These are phyloP conservation scores for Gastrolobium villosum DNA, from an alignment of 306 rosid species.

Conservation along the genomic window DNA sequence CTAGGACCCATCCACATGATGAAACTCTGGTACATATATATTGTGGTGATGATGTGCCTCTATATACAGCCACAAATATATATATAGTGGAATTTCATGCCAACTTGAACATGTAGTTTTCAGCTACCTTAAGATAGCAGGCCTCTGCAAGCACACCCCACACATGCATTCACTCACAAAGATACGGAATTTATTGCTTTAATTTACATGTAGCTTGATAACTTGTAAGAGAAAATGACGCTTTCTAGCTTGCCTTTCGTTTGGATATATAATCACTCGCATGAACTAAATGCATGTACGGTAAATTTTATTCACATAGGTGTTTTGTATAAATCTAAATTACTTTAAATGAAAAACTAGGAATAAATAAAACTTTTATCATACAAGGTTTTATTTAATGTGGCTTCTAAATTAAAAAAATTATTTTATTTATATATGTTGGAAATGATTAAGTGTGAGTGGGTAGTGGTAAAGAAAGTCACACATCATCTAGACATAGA, in stretches of 20 bases:
- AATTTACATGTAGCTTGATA: constrained; percentile 16
- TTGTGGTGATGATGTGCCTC: constrained; percentile 40
- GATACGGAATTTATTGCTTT: constrained; percentile 52
- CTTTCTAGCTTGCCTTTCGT: constrained; percentile 19
- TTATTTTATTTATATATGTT: too few relatives aligned
- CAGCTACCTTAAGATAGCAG: constrained; percentile 44
- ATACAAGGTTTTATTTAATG: not conserved
- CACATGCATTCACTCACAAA: constrained; percentile 48
- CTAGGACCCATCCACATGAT: constrained; percentile 48
- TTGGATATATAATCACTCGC: not conserved
- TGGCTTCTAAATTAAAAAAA: not conserved
- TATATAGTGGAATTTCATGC: constrained; percentile 42
- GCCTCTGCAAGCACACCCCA: constrained; percentile 12
- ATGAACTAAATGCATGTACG: not conserved
- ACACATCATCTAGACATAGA: too few relatives aligned
- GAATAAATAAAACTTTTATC: not conserved
- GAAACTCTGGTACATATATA: constrained; percentile 26
- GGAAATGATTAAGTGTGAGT: too few relatives aligned
- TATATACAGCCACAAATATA: constrained; percentile 38
- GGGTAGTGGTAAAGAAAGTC: too few relatives aligned
- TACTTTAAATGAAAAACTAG: not conserved
- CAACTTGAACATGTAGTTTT: constrained; percentile 41
- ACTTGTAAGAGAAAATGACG: constrained; percentile 13
- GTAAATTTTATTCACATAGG: not conserved
- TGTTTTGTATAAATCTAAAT: not conserved